Evolutionary conservation across 495 filamentous ascomycete genomes (phyloP).

Genomic region (Chaetomium cochliodes): DNA sequence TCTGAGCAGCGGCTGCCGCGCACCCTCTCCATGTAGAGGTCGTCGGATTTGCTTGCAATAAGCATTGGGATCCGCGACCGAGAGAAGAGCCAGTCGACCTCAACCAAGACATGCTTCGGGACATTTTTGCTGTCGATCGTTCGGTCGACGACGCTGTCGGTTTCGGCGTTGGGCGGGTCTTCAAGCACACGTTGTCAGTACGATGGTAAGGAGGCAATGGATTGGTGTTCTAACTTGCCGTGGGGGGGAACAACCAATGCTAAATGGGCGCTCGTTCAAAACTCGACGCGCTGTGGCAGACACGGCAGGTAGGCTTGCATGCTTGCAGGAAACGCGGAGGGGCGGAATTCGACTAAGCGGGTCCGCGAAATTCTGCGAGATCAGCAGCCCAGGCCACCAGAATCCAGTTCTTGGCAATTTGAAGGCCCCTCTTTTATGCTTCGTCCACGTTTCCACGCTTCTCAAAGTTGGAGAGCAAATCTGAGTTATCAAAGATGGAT

Average conservation of each 20-base stretch:
- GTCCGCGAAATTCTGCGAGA: neutral
- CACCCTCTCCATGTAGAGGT: neutral
- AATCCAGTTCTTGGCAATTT: neutral
- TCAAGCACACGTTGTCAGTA: neutral
- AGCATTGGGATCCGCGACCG: neutral
- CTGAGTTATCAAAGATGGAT: too few relatives aligned
- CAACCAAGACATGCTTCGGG: conserved; percentile 4
- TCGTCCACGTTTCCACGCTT: too few relatives aligned
- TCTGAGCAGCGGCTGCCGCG: neutral
- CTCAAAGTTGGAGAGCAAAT: too few relatives aligned
- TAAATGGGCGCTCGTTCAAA: neutral
- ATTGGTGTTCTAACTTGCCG: neutral
- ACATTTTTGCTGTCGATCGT: neutral
- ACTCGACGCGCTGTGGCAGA: neutral
- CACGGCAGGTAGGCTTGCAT: neutral
- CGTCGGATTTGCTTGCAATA: neutral
- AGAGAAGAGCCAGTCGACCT: neutral
- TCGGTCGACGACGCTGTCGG: neutral
- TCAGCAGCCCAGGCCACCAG: neutral
- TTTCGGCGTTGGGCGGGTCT: neutral
- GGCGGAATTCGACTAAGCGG: too few relatives aligned
- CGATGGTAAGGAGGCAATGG: neutral
- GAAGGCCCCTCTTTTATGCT: neutral
- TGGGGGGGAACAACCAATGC: neutral
- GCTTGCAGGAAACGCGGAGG: neutral